Conservation (phyloP, 192 early-diverging fungal genomes). For the Podochytrium sp. region DNA sequence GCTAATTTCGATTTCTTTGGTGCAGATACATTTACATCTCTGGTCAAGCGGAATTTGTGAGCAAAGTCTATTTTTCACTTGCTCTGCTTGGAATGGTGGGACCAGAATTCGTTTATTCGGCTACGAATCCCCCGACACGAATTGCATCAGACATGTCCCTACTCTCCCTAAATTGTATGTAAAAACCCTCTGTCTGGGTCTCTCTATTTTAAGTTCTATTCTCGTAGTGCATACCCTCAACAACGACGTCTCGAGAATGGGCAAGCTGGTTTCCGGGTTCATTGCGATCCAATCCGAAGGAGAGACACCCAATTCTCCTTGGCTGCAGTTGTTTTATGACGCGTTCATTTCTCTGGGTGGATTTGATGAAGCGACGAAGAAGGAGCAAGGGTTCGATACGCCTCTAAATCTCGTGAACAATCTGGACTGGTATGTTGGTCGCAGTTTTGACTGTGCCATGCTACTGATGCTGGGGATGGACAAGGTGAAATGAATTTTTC, state of each 20-base stretch:
- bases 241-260: neutral
- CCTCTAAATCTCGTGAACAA: no score
- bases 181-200: no score
- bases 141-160: neutral
- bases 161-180: no score
- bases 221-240: neutral
- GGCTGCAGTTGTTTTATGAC: neutral
- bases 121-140: neutral
- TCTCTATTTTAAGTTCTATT: no score
- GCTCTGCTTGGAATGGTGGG: neutral
- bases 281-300: neutral
- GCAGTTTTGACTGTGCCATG: neutral
- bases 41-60: neutral
- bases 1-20: no score
- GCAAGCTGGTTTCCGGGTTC: neutral
- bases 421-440: neutral
- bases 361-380: neutral
- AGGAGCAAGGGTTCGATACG: no score
- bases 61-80: neutral
- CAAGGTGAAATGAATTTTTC: neutral
- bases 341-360: neutral
- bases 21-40: constrained; percentile 1
- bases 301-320: neutral
- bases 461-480: neutral
- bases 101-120: neutral